A percentile compares a stretch with the other conserved stretches of the same genome.
These are phyloP conservation scores for Eutrema yunnanense DNA, from an alignment of 345 rosid genomes.

Conservation along the genomic window DNA sequence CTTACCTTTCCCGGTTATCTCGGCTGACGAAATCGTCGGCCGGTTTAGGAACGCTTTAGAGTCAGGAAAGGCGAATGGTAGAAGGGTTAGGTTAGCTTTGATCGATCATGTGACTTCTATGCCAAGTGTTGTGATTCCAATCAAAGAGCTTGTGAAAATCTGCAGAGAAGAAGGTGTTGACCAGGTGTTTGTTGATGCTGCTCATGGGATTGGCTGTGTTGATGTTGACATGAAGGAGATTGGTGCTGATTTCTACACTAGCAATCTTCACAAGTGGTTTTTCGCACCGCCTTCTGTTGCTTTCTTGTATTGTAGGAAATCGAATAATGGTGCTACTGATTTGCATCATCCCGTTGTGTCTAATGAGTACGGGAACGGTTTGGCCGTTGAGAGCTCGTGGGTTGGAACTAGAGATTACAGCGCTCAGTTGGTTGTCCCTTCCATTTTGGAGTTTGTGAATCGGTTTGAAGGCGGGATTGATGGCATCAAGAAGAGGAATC, in stretches of 20 bases:
- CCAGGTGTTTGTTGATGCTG: slow-evolving; percentile 87
- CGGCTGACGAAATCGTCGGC: slow-evolving; percentile 48
- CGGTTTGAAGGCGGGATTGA: slow-evolving; percentile 81
- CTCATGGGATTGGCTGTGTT: slow-evolving; percentile 87
- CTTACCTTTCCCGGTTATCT: slow-evolving; percentile 75
- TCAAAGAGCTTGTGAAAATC: slow-evolving; percentile 68
- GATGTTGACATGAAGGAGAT: slow-evolving; percentile 82
- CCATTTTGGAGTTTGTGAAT: slow-evolving; percentile 68
- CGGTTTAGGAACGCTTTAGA: slow-evolving; percentile 58
- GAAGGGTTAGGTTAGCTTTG: slow-evolving; percentile 72
- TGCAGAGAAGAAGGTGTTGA: slow-evolving; percentile 90
- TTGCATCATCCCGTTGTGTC: slow-evolving; percentile 96
- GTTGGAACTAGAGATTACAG: slow-evolving; percentile 92
- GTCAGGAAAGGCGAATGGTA: slow-evolving; percentile 58
- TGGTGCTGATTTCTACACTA: slow-evolving; percentile 87
- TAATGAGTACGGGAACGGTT: slow-evolving; percentile 82
- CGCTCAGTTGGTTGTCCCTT: slow-evolving; percentile 77
- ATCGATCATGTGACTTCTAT: slow-evolving; percentile 93
- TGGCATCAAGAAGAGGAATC: slow-evolving; percentile 80
- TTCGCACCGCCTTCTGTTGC: slow-evolving; percentile 94
- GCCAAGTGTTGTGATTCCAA: slow-evolving; percentile 85
- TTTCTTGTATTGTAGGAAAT: slow-evolving; percentile 66
- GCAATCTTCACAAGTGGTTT: slow-evolving; percentile 92
- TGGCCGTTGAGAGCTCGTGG: slow-evolving; percentile 88
- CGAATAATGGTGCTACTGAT: slow-evolving; percentile 24